Evolutionary conservation across 75 land plant species (phyloP).

Genomic region (Cupressus sempervirens): DNA sequence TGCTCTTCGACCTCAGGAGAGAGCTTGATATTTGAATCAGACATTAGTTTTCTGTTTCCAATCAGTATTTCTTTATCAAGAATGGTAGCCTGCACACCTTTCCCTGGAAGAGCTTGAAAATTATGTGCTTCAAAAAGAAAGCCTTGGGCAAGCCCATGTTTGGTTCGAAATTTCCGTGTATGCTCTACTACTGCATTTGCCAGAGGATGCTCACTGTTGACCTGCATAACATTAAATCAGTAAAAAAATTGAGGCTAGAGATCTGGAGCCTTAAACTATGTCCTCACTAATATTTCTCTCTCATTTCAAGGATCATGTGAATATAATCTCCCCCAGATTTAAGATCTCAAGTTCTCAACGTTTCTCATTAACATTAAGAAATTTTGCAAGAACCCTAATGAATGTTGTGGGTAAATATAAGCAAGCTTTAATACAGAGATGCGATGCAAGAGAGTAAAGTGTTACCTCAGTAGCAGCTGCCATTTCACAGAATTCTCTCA

Average conservation of each 20-base stretch:
- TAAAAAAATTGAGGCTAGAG: neutral
- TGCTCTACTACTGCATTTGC: slow-evolving; percentile 73
- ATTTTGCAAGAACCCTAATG: neutral
- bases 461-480: slow-evolving; percentile 77
- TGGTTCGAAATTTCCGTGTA: slow-evolving; percentile 32
- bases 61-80: slow-evolving; percentile 35
- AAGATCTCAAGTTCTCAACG: neutral
- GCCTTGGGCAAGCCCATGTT: slow-evolving; percentile 22
- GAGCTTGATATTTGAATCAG: slow-evolving; percentile 29
- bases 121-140: slow-evolving; percentile 31
- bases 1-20: slow-evolving; percentile 34
- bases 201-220: slow-evolving; percentile 79
- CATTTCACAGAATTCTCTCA: slow-evolving; percentile 52
- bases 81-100: slow-evolving; percentile 57
- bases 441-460: neutral
- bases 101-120: slow-evolving; percentile 55
- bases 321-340: neutral
- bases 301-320: slow-evolving; percentile 1
- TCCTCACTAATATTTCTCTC: neutral
- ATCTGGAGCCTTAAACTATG: neutral
- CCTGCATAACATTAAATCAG: slow-evolving; percentile 32
- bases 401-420: neutral
- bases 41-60: slow-evolving; percentile 71
- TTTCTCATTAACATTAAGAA: neutral
- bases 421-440: neutral